Percentiles rank a stretch among this genome's conserved stretches.
Conservation (phyloP, 306 rosid species). For the Cucumis melo region DNA sequence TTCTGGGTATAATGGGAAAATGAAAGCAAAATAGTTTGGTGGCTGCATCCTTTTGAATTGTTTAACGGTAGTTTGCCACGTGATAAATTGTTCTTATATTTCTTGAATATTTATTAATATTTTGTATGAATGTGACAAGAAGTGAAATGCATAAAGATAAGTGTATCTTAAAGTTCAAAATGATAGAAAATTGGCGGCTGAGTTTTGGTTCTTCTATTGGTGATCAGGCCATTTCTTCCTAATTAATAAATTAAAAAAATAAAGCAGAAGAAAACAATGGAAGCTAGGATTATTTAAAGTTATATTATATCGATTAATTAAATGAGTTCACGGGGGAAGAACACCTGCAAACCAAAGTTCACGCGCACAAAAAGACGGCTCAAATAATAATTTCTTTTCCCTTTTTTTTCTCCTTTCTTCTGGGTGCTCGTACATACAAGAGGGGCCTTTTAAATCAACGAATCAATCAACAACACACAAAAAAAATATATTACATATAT, state of each 20-base stretch:
- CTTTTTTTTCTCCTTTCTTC: not conserved
- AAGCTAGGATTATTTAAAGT: not conserved
- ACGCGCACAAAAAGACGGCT: constrained; percentile 4
- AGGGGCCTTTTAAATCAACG: not conserved
- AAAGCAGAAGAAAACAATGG: not conserved
- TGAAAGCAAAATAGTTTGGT: not conserved
- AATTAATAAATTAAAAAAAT: not conserved
- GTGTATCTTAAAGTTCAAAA: no score
- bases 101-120: no score
- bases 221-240: not conserved
- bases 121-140: no score
- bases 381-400: not conserved
- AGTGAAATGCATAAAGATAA: no score
- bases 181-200: not conserved
- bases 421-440: not conserved
- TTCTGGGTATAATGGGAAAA: not conserved
- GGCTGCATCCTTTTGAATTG: no score
- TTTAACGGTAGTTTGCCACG: no score
- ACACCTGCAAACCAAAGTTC: not conserved
- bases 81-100: no score
- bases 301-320: not conserved
- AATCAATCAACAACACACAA: not conserved
- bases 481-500: not conserved
- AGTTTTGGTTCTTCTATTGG: not conserved
- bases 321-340: constrained; percentile 8